Evolutionary conservation across 306 rosid genomes (phyloP), one percentile per base, ranked within the genome.

Genomic region (Gleditsia sinensis): DNA sequence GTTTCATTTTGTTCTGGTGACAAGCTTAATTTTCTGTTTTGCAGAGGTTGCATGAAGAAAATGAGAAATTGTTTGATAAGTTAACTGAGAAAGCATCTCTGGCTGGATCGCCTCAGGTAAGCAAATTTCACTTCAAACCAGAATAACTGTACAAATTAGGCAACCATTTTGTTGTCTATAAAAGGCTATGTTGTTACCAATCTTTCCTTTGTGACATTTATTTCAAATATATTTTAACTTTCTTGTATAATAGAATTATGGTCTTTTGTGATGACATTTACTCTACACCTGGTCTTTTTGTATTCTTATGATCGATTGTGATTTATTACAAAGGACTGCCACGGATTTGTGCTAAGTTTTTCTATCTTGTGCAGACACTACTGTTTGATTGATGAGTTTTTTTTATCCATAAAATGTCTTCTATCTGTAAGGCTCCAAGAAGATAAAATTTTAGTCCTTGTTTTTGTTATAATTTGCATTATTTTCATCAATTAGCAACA

Each of bases 21-120:
- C 49, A 36, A 43, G 75, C 62, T 70, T 75, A 73, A 67, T 67
- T 43, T 88, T 67, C 69, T 81, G 73, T 69, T 78, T 79, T 73
- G 69, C 89, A 94, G 99, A 87, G 97, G 82, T 87, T 94, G 87
- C 99, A 94, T 80, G 99, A 94, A 83, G 99, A 94, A 82, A 94
- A 94, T 80, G 99, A 94, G 83, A 94, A 94, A 80, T 80, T 90
- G 77, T 94, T 94, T 82, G 99, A 86, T 72, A 82, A 97, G 66
- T 83, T 94, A 82, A 94, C 99, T 59, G 95, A 87, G 76, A 94
- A 94, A 84, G 77, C 93, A 69, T 86, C 98, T 67, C 50, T 64
- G 63, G 88, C 64, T 63, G 91, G 75, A 49, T 77, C 95, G 5
- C 92, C 97, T 20, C 87, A 86, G 96, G 97, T 94, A 63, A 75